phyloP scores from a whole-genome alignment of 768 basidiomycete species.

The Punctularia strigosozonata region DNA sequence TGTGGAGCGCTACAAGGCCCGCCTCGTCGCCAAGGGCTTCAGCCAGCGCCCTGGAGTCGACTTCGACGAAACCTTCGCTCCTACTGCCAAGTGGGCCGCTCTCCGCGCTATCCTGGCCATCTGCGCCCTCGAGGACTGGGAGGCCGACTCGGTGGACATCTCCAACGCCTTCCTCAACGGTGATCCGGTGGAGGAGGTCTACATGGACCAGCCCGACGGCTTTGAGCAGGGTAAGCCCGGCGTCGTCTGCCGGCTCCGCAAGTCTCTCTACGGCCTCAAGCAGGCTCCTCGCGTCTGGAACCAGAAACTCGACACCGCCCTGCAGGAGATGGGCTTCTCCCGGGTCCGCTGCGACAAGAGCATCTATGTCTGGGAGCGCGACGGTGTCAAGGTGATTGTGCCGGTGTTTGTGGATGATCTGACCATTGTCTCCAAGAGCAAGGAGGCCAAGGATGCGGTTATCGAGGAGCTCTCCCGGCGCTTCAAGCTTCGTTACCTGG shows the following conservation, averaged over 20 bases:
- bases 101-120: conserved; percentile 15
- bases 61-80: conserved; percentile 17
- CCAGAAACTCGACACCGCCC: conserved; percentile 4
- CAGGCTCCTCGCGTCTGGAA: conserved; percentile 10
- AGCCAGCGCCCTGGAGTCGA: conserved; percentile 21
- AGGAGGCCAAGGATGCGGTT: not conserved
- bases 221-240: conserved; percentile 6
- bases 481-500: conserved; percentile 10
- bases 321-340: not conserved
- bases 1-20: conserved; percentile 9
- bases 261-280: conserved; percentile 17
- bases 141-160: conserved; percentile 8
- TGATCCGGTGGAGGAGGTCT: conserved; percentile 12
- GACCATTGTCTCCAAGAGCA: not conserved
- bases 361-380: conserved; percentile 1
- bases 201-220: conserved; percentile 13
- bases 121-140: conserved; percentile 11
- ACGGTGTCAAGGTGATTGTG: conserved; percentile 2
- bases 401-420: conserved; percentile 6
- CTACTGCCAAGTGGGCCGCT: conserved; percentile 11
- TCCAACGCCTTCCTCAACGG: conserved; percentile 3
- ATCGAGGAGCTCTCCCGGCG: conserved; percentile 4
- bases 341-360: conserved; percentile 2
- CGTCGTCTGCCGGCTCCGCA: conserved; percentile 4
- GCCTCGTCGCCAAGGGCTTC: conserved; percentile 24